These are phyloP conservation scores for Colletotrichum agaves DNA, from an alignment of 2,329 filamentous ascomycete species.

Conservation along the genomic window DNA sequence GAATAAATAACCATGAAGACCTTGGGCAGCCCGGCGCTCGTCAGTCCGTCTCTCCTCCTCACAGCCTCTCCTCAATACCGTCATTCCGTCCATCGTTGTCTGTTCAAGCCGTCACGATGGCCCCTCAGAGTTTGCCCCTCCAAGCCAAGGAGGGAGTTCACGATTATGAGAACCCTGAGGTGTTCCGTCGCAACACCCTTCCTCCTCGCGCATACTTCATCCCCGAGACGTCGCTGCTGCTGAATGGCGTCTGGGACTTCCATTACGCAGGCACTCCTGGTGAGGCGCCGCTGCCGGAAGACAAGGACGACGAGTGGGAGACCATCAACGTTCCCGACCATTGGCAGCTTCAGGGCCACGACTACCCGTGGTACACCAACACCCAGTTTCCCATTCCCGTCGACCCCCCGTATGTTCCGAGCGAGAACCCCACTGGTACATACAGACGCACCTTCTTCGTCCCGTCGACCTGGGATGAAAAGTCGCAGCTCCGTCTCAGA, in stretches of 20 bases:
- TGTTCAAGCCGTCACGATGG: conserved; percentile 34
- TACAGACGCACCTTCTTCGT: conserved; percentile 68
- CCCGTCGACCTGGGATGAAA: conserved; percentile 56
- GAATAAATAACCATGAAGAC: conserved; percentile 31
- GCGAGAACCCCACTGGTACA: conserved; percentile 72
- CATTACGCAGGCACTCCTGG: conserved; percentile 58
- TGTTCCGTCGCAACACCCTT: conserved; percentile 65
- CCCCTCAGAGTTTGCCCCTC: conserved; percentile 44
- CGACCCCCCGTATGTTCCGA: conserved; percentile 70
- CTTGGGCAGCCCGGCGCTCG: neutral
- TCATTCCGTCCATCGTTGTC: neutral
- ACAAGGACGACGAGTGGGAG: conserved; percentile 52
- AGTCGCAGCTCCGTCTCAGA: conserved; percentile 66
- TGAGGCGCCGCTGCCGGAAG: conserved; percentile 55
- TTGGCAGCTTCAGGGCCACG: conserved; percentile 78
- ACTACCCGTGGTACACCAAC: conserved; percentile 76
- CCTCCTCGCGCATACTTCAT: conserved; percentile 64
- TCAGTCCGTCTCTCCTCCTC: neutral
- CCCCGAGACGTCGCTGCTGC: conserved; percentile 57
- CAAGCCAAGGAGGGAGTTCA: conserved; percentile 50
- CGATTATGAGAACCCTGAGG: conserved; percentile 61
- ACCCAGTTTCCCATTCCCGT: conserved; percentile 73
- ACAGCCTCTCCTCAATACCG: neutral
- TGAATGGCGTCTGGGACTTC: conserved; percentile 70
- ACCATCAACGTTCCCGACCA: conserved; percentile 71